phyloP scores from a whole-genome alignment of 2,329 filamentous ascomycete species.

The Hypomyces rosellus region DNA sequence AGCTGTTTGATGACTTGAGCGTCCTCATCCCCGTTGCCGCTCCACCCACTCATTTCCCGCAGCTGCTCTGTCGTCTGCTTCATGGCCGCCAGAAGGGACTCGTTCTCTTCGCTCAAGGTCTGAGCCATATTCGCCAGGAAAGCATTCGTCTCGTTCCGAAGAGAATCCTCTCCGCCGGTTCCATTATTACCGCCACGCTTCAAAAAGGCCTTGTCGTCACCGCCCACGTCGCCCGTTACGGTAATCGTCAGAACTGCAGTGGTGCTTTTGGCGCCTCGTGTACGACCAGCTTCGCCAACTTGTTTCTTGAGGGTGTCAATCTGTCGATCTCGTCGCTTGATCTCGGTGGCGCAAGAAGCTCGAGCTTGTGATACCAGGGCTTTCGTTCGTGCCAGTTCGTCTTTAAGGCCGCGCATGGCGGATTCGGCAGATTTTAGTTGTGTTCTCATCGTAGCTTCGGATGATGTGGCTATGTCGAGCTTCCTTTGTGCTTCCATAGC shows the following conservation, averaged over 20 bases:
- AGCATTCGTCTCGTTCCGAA: constrained; percentile 82
- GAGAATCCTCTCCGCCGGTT: constrained; percentile 50
- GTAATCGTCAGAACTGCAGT: constrained; percentile 51
- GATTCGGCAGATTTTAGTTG: constrained; percentile 70
- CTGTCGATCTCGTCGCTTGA: constrained; percentile 83
- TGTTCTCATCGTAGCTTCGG: constrained; percentile 62
- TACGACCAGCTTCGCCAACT: constrained; percentile 63
- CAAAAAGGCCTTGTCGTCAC: constrained; percentile 36
- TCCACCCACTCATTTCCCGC: constrained; percentile 59
- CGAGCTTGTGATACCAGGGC: constrained; percentile 75
- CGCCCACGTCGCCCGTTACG: constrained; percentile 48
- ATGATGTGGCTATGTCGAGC: constrained; percentile 56
- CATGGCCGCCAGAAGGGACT: constrained; percentile 67
- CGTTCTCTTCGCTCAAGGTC: constrained; percentile 85
- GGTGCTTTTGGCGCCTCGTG: constrained; percentile 50
- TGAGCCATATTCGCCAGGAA: constrained; percentile 82
- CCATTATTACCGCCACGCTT: constrained; percentile 15
- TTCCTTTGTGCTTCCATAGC: constrained; percentile 49
- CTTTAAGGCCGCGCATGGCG: constrained; percentile 68
- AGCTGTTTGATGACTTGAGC: constrained; percentile 29
- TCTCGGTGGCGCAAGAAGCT: constrained; percentile 80
- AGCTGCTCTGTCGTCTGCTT: constrained; percentile 65
- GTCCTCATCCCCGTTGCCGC: constrained; percentile 29
- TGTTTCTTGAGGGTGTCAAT: constrained; percentile 86
- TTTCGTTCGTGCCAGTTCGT: constrained; percentile 76